Evolutionary conservation across 768 basidiomycete genomes (phyloP).

Genomic region (Mycena kentingensis): DNA sequence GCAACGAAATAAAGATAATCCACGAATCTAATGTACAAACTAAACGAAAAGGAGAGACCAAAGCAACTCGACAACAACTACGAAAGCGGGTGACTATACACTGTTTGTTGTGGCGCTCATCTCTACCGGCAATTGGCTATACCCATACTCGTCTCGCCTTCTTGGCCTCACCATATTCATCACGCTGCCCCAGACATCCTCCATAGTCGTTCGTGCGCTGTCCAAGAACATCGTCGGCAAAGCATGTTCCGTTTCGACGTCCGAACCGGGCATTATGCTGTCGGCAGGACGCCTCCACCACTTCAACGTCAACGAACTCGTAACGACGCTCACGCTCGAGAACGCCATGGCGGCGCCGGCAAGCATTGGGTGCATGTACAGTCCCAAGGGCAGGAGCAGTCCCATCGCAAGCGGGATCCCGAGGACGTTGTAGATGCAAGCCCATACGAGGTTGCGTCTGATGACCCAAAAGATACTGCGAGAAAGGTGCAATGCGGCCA

Average conservation of each 20-base stretch:
- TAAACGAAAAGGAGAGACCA: constrained; percentile 1
- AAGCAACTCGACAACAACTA: not conserved
- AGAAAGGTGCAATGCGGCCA: constrained; percentile 92
- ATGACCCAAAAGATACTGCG: constrained; percentile 88
- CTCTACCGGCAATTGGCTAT: constrained; percentile 74
- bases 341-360: constrained; percentile 99
- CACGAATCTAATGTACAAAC: not conserved
- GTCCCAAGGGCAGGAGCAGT: constrained; percentile 84
- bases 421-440: constrained; percentile 89
- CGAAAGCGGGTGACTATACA: constrained; percentile 8
- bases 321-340: constrained; percentile 93
- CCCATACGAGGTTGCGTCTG: constrained; percentile 92
- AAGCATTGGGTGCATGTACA: constrained; percentile 97
- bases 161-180: constrained; percentile 41
- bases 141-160: constrained; percentile 50
- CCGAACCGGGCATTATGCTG: constrained; percentile 70
- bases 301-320: constrained; percentile 81
- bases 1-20: too few relatives aligned
- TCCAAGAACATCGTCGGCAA: constrained; percentile 53
- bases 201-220: constrained; percentile 42
- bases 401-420: constrained; percentile 99
- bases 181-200: constrained; percentile 44
- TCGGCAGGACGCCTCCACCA: constrained; percentile 77
- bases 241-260: constrained; percentile 42
- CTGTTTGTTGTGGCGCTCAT: constrained; percentile 41